phyloP scores from a whole-genome alignment of 495 filamentous ascomycete genomes.

The Penicillium manginii region DNA sequence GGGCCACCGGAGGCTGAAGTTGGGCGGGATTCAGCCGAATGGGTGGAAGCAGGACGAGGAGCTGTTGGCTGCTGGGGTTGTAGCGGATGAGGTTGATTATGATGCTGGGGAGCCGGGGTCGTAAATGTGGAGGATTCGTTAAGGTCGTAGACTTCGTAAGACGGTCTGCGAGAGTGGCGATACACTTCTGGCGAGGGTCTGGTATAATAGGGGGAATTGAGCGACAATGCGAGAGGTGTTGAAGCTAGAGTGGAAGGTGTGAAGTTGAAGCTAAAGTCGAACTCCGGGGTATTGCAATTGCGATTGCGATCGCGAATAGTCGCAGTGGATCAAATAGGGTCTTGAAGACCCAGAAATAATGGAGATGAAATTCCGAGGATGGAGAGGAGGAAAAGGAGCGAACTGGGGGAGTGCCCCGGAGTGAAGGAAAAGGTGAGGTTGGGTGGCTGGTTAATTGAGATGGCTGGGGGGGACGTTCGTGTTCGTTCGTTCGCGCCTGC shows the following conservation, averaged over 20 bases:
- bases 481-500: slow-evolving; percentile 28
- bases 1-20: slow-evolving; percentile 55
- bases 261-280: slow-evolving; percentile 7
- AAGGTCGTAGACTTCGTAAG: slow-evolving; percentile 65
- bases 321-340: slow-evolving; percentile 8
- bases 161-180: slow-evolving; percentile 39
- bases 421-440: not conserved
- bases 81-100: too few species aligned
- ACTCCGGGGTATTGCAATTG: slow-evolving; percentile 22
- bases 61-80: slow-evolving; percentile 55
- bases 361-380: slow-evolving; percentile 1
- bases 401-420: not conserved
- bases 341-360: slow-evolving; percentile 2
- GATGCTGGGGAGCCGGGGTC: slow-evolving; percentile 57
- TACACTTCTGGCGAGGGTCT: slow-evolving; percentile 43
- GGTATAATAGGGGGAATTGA: slow-evolving; percentile 23
- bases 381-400: slow-evolving; percentile 11
- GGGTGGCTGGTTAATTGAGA: slow-evolving; percentile 40
- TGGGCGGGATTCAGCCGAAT: slow-evolving; percentile 45
- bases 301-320: not conserved
- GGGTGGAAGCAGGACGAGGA: slow-evolving; percentile 35
- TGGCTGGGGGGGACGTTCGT: slow-evolving; percentile 31
- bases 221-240: slow-evolving; percentile 42
- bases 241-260: slow-evolving; percentile 7
- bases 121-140: slow-evolving; percentile 56